Evolutionary conservation across 108 stramenopile species (phyloP), one percentile per base, ranked within the genome.

Genomic region (Chaetoceros muelleri): DNA sequence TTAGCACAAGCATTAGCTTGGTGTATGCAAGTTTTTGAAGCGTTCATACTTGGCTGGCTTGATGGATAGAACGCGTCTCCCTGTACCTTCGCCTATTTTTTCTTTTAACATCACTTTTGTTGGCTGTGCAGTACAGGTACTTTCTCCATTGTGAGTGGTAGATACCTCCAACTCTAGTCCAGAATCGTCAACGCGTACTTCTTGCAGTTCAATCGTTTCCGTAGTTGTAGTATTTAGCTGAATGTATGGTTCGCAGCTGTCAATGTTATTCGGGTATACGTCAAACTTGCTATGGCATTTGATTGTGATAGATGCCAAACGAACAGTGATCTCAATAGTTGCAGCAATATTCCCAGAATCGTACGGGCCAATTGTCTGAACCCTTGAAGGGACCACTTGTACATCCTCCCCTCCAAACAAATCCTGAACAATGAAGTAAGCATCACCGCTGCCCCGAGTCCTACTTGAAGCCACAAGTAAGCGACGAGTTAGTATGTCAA

Each of bases 401-500:
- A 91, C 82, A 52, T 87, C 85, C 28, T 91, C 85, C 17, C 82
- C 90, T 40, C 90, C 90, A 66, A 91, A 91, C 26, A 91, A 70
- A 66, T 91, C 90, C 62, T 53, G 55, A 55, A 91, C 85, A 56
- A 91, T 68, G 66, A 83, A 91, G 63, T 76, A 85, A 3, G 89
- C 84, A 74, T 91, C 89, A 5, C 89, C 89, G 20, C 89, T 85
- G 46, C 76, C 78, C n/a, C 89, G 84, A 5, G 89, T 90, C 22
- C 89, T 70, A 72, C 81, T 76, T 3, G 82, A 77, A 0, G 89
- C 85, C 65, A 90, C 74, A 48, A 90, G 56, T n/a, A 90, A 54
- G 22, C 89, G 76, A 30, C 81, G 62, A 2, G 85, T 78, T 57
- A 90, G 61, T 7, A 75, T 57, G 55, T 90, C 85, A n/a, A 90